Evolutionary conservation across 495 filamentous ascomycete genomes (phyloP).

Genomic region (Annulohypoxylon moriforme): DNA sequence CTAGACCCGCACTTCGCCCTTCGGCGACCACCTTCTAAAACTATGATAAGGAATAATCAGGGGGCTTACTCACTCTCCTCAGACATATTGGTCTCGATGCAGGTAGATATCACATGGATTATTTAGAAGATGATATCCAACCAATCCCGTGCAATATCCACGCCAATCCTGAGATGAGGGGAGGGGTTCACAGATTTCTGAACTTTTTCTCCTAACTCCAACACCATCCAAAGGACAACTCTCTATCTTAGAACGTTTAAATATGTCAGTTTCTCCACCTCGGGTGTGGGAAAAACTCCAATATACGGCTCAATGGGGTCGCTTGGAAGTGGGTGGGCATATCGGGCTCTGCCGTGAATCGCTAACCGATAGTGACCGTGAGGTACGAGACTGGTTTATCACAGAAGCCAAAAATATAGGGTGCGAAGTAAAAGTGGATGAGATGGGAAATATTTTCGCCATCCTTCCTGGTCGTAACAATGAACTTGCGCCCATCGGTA

Average conservation of each 20-base stretch:
- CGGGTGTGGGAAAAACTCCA: not conserved
- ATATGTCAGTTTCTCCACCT: not conserved
- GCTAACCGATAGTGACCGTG: not conserved
- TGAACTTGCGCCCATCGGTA: not conserved
- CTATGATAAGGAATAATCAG: not conserved
- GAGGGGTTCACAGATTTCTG: not conserved
- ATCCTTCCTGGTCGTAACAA: not conserved
- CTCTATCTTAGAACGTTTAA: not conserved
- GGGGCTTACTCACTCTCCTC: not conserved
- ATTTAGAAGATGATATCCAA: not conserved
- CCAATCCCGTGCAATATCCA: not conserved
- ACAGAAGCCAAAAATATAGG: not conserved
- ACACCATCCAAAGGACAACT: not conserved
- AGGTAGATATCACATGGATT: not conserved
- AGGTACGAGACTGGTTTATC: not conserved
- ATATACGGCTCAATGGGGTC: not conserved
- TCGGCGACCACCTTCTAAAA: too few relatives aligned
- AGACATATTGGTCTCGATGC: not conserved
- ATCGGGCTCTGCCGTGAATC: not conserved
- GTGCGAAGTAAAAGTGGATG: not conserved
- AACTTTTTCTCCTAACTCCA: not conserved
- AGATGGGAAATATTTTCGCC: not conserved
- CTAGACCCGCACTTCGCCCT: too few relatives aligned
- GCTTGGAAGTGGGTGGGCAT: not conserved
- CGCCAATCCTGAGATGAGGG: not conserved